These are phyloP conservation scores for Solanum corneliomulleri DNA, from an alignment of 257 asterid species.

Conservation along the genomic window DNA sequence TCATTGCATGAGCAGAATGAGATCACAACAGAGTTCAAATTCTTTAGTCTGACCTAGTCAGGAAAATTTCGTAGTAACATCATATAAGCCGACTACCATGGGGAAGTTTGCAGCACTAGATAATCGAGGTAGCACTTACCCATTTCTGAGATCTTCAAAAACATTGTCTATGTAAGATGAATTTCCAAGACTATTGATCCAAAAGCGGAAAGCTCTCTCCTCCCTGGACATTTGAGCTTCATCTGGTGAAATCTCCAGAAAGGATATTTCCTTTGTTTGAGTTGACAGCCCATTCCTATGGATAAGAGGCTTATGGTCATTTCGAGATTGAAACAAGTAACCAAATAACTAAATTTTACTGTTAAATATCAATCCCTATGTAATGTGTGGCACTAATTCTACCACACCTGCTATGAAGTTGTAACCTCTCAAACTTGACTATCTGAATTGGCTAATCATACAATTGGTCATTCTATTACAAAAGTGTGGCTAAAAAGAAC, in stretches of 20 bases:
- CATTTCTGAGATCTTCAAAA: constrained; percentile 93
- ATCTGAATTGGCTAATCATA: not conserved
- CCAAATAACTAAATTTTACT: not conserved
- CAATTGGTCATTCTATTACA: not conserved
- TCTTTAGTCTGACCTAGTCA: not conserved
- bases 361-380: not conserved
- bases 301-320: constrained; percentile 10
- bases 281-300: constrained; percentile 85
- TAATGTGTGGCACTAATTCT: not conserved
- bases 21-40: not conserved
- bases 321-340: not conserved
- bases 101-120: not conserved
- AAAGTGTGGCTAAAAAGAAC: not conserved
- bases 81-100: not conserved
- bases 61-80: not conserved
- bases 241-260: constrained; percentile 70
- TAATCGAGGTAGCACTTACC: constrained; percentile 35
- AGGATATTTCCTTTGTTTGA: constrained; percentile 70
- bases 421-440: not conserved
- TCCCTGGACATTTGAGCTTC: constrained; percentile 78
- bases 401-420: not conserved
- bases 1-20: not conserved
- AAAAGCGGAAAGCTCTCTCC: constrained; percentile 85
- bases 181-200: constrained; percentile 84
- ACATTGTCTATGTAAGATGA: constrained; percentile 81